Percentiles rank a stretch among this genome's conserved stretches.
These are phyloP conservation scores for Inga leiocalycina DNA, from an alignment of 306 rosid genomes.

Conservation along the genomic window DNA sequence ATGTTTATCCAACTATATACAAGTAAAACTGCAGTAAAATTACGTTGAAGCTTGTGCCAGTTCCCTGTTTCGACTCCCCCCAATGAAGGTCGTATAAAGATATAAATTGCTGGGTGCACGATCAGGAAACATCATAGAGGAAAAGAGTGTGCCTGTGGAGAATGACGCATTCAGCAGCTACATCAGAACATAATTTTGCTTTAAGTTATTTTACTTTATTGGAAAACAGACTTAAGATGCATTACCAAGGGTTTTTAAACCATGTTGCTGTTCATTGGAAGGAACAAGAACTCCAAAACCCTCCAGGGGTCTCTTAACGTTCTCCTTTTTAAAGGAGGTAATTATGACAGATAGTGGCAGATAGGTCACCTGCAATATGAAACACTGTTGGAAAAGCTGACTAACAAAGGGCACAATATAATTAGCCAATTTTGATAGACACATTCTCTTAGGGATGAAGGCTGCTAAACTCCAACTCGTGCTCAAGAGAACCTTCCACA, in stretches of 20 bases:
- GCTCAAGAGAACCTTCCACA: slow-evolving; percentile 4
- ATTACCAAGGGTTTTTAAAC: slow-evolving; percentile 88
- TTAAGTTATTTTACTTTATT: slow-evolving; percentile 20
- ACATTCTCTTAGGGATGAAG: slow-evolving; percentile 1
- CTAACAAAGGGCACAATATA: slow-evolving; percentile 21
- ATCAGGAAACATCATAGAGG: slow-evolving; percentile 96
- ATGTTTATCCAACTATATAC: neutral
- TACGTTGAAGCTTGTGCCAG: slow-evolving; percentile 84
- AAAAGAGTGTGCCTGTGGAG: slow-evolving; percentile 83
- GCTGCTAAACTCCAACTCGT: slow-evolving; percentile 22
- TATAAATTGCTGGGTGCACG: slow-evolving; percentile 77
- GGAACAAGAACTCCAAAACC: slow-evolving; percentile 98
- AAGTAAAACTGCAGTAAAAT: slow-evolving; percentile 26
- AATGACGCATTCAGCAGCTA: slow-evolving; percentile 31
- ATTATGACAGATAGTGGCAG: slow-evolving; percentile 81
- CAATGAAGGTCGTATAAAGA: slow-evolving; percentile 88
- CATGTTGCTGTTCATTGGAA: slow-evolving; percentile 76
- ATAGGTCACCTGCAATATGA: slow-evolving; percentile 72
- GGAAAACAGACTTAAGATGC: slow-evolving; percentile 32
- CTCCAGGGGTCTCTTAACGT: slow-evolving; percentile 84
- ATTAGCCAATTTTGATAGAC: neutral
- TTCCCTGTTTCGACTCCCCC: slow-evolving; percentile 80
- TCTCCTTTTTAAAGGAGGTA: slow-evolving; percentile 79
- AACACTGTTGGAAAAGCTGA: slow-evolving; percentile 22
- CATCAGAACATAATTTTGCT: slow-evolving; percentile 16